Percentiles rank a stretch among this genome's conserved stretches.
Evolutionary conservation across 331 rosid genomes (phyloP).

Genomic region (Cucumis variabilis): DNA sequence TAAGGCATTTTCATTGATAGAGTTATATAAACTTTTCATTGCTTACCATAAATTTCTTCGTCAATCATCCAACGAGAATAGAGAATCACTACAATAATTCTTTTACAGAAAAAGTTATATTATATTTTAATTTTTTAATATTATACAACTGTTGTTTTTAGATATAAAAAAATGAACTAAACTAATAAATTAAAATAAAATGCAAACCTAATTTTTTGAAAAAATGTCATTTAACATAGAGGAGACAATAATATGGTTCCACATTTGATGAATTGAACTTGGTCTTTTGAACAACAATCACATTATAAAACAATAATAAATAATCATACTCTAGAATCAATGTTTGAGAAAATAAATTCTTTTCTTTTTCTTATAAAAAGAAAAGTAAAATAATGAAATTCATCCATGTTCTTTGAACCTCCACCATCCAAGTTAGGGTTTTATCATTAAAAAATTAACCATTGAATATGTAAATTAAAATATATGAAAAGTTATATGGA

Average conservation of each 20-base stretch:
- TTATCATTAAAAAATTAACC: background rate
- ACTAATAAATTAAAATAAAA: too few relatives aligned
- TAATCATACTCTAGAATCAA: background rate
- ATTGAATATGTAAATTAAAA: background rate
- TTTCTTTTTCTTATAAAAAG: background rate
- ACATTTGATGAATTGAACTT: background rate
- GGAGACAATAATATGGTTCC: background rate
- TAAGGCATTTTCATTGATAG: too few relatives aligned
- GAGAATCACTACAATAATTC: too few relatives aligned
- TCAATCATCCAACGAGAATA: too few relatives aligned
- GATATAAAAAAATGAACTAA: too few relatives aligned
- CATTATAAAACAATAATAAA: background rate
- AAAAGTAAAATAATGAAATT: background rate
- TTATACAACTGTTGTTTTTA: too few relatives aligned
- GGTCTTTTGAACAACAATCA: background rate
- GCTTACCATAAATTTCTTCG: too few relatives aligned
- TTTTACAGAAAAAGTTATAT: too few relatives aligned
- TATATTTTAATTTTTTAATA: too few relatives aligned
- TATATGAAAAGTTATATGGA: background rate
- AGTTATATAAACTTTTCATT: too few relatives aligned
- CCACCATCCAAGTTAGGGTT: background rate
- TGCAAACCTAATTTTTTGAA: too few relatives aligned
- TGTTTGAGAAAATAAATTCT: background rate
- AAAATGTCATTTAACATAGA: too few relatives aligned
- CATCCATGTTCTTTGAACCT: constrained; percentile 20